phyloP scores from a whole-genome alignment of 140 eudicot genomes.

The Cichorium intybus region DNA sequence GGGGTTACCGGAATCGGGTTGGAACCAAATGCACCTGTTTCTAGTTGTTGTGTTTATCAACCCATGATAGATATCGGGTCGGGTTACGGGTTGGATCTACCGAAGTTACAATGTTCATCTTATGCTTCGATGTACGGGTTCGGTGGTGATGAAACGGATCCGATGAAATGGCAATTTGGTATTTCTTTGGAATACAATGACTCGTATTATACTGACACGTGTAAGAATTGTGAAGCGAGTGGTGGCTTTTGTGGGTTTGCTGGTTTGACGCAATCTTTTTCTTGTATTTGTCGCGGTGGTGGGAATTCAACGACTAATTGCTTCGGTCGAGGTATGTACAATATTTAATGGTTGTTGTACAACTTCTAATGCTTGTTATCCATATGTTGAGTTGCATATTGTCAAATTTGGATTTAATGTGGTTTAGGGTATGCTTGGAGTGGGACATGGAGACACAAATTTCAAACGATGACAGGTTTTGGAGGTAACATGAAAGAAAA shows the following conservation, averaged over 20 bases:
- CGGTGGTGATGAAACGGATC: conserved; percentile 77
- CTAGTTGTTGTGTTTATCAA: conserved; percentile 80
- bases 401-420: conserved; percentile 23
- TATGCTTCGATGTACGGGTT: conserved; percentile 66
- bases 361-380: background rate
- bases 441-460: conserved; percentile 47
- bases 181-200: conserved; percentile 57
- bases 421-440: conserved; percentile 67
- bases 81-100: conserved; percentile 53
- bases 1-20: conserved; percentile 66
- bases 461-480: conserved; percentile 31
- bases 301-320: conserved; percentile 60
- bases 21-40: conserved; percentile 60
- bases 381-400: background rate
- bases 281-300: conserved; percentile 76
- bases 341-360: background rate
- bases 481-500: conserved; percentile 46
- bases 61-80: conserved; percentile 44
- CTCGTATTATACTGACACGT: conserved; percentile 44
- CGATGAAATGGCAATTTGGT: conserved; percentile 76
- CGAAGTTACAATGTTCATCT: conserved; percentile 78
- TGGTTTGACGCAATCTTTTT: conserved; percentile 41
- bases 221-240: conserved; percentile 72
- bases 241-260: conserved; percentile 75
- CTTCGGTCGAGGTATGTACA: conserved; percentile 50